Evolutionary conservation across 495 filamentous ascomycete genomes (phyloP).

Genomic region (Tuber microsphaerosporum): DNA sequence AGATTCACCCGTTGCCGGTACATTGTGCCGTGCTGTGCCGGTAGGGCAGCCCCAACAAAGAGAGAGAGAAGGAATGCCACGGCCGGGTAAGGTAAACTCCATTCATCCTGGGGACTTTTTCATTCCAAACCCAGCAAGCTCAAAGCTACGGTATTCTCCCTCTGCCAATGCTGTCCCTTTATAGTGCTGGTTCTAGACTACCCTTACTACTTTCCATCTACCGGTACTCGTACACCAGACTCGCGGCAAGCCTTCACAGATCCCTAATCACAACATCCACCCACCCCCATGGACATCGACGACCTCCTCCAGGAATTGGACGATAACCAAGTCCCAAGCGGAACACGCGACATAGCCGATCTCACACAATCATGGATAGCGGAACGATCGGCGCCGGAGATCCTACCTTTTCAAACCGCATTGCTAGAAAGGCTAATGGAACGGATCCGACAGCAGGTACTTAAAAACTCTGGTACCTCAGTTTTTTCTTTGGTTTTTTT

Average conservation of each 20-base stretch:
- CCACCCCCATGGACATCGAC: conserved; percentile 71
- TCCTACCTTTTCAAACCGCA: conserved; percentile 59
- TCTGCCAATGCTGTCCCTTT: not conserved
- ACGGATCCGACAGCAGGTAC: conserved; percentile 62
- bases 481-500: not conserved
- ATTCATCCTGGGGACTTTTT: not conserved
- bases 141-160: not conserved
- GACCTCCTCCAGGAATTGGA: conserved; percentile 72
- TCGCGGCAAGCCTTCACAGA: not conserved
- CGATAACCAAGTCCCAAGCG: conserved; percentile 51
- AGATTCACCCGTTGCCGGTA: not conserved
- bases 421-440: conserved; percentile 72
- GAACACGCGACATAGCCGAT: conserved; percentile 73
- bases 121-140: not conserved
- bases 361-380: conserved; percentile 88
- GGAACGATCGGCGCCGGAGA: conserved; percentile 79
- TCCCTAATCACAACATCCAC: not conserved
- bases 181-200: not conserved
- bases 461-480: not conserved
- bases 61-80: not conserved
- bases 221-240: not conserved
- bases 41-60: not conserved
- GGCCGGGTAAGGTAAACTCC: not conserved
- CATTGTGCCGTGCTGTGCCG: not conserved
- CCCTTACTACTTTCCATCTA: not conserved